Evolutionary conservation across 768 basidiomycete species (phyloP).

Genomic region (Mycena capillaripes): DNA sequence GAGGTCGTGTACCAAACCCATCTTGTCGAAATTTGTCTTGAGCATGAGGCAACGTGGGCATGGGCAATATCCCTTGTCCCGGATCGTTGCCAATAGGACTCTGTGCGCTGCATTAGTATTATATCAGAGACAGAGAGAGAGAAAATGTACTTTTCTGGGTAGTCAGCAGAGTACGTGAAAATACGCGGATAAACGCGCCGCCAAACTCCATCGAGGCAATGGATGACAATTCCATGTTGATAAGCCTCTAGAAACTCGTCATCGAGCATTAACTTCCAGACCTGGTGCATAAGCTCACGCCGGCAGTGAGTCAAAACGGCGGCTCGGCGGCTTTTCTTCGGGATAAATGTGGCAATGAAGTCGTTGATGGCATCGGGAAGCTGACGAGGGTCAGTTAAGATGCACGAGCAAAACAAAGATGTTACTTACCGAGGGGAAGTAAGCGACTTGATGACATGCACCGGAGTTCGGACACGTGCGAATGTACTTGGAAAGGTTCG

Average conservation of each 20-base stretch:
- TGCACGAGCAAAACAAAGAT: no score
- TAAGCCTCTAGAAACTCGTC: no score
- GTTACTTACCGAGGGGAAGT: slow-evolving; percentile 54
- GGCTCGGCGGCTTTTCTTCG: slow-evolving; percentile 18
- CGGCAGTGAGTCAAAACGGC: slow-evolving; percentile 46
- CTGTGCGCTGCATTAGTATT: slow-evolving; percentile 32
- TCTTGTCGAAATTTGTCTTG: slow-evolving; percentile 37
- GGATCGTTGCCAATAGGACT: slow-evolving; percentile 45
- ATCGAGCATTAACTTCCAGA: slow-evolving; percentile 41
- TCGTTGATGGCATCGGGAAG: slow-evolving; percentile 49
- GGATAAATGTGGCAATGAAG: slow-evolving; percentile 11
- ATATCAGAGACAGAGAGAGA: slow-evolving; percentile 14
- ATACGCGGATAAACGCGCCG: slow-evolving; percentile 49
- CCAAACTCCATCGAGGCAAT: slow-evolving; percentile 46
- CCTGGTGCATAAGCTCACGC: slow-evolving; percentile 50
- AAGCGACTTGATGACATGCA: slow-evolving; percentile 57
- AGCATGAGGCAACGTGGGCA: slow-evolving; percentile 45
- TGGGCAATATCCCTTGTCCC: slow-evolving; percentile 44
- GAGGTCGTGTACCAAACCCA: slow-evolving; percentile 40
- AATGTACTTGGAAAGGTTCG: slow-evolving; percentile 58
- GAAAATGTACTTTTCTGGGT: slow-evolving; percentile 54
- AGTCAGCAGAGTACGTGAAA: slow-evolving; percentile 55
- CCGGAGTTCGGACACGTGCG: slow-evolving; percentile 43
- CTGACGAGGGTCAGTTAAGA: slow-evolving; percentile 39
- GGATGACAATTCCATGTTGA: slow-evolving; percentile 47